A percentile compares a stretch with the other conserved stretches of the same genome.
Evolutionary conservation across 768 basidiomycete species (phyloP).

Genomic region (Tylopilus rubrobrunneus): DNA sequence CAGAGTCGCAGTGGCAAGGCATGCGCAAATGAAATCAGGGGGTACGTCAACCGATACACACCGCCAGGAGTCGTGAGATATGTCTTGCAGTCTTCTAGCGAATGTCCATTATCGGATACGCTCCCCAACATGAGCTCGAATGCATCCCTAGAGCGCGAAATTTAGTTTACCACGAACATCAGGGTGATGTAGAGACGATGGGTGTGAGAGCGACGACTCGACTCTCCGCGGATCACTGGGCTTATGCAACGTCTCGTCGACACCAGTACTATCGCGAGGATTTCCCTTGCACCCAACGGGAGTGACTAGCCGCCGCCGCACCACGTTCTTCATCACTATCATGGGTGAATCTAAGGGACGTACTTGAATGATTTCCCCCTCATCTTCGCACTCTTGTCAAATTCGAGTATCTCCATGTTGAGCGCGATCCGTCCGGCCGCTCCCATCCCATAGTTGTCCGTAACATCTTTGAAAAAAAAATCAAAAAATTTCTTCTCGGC

Average conservation of each 20-base stretch:
- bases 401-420: constrained; percentile 65
- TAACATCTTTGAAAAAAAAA: constrained; percentile 53
- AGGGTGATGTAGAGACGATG: constrained; percentile 6
- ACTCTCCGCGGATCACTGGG: constrained; percentile 5
- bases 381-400: constrained; percentile 16
- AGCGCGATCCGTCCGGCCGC: constrained; percentile 62
- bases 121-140: constrained; percentile 86
- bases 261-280: neutral
- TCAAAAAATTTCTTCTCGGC: neutral
- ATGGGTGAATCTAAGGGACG: constrained; percentile 31
- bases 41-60: constrained; percentile 31
- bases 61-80: constrained; percentile 56
- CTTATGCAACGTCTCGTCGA: neutral
- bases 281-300: neutral
- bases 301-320: neutral
- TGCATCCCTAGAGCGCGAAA: constrained; percentile 56
- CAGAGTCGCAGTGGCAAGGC: neutral
- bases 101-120: constrained; percentile 66
- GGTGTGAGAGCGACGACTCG: constrained; percentile 3
- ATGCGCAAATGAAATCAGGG: neutral
- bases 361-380: constrained; percentile 36
- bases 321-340: neutral
- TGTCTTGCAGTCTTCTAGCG: constrained; percentile 83
- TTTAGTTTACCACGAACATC: constrained; percentile 16
- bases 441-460: constrained; percentile 89